These are phyloP conservation scores for Tribonema minus DNA, from an alignment of 108 stramenopile species.

Conservation along the genomic window DNA sequence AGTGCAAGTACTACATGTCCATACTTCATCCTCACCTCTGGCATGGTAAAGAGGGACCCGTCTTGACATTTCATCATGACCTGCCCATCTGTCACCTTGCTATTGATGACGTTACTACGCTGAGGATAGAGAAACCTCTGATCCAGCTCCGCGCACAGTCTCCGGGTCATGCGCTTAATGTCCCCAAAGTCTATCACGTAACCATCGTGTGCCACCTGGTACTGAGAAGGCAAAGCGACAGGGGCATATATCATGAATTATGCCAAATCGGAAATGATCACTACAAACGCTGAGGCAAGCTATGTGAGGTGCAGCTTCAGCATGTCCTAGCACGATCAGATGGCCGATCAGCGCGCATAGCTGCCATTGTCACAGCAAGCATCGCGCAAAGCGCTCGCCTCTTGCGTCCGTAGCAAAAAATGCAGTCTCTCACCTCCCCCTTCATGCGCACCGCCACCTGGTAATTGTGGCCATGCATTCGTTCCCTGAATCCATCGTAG, in stretches of 20 bases:
- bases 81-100: slow-evolving; percentile 43
- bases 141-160: slow-evolving; percentile 78
- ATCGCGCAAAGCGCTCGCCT: too few relatives aligned
- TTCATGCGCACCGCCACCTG: slow-evolving; percentile 67
- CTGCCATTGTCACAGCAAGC: too few relatives aligned
- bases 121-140: slow-evolving; percentile 85
- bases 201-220: slow-evolving; percentile 53
- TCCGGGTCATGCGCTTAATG: slow-evolving; percentile 70
- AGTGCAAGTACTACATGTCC: too few relatives aligned
- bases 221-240: too few relatives aligned
- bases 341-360: too few relatives aligned
- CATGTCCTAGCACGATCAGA: too few relatives aligned
- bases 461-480: slow-evolving; percentile 92
- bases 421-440: slow-evolving; percentile 53
- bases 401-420: too few relatives aligned
- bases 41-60: slow-evolving; percentile 65
- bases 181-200: slow-evolving; percentile 90
- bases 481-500: slow-evolving; percentile 81
- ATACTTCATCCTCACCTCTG: not conserved
- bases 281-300: too few relatives aligned
- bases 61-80: slow-evolving; percentile 57
- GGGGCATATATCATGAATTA: too few relatives aligned
- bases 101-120: slow-evolving; percentile 72
- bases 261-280: too few relatives aligned
- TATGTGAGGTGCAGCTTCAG: too few relatives aligned